phyloP scores from a whole-genome alignment of 2,329 filamentous ascomycete species.

The Raffaelea arxii region DNA sequence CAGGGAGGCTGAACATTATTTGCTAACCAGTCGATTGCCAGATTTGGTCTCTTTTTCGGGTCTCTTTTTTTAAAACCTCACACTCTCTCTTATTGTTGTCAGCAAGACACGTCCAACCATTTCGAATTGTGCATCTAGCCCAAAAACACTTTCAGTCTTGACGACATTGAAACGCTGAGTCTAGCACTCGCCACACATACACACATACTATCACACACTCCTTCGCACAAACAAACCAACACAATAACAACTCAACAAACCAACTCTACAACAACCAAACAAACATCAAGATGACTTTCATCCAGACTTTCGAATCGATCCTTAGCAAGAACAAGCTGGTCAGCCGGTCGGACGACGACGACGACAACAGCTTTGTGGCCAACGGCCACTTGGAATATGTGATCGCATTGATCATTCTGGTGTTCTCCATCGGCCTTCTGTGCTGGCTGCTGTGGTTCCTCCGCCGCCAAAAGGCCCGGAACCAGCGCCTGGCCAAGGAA shows the following conservation, averaged over 20 bases:
- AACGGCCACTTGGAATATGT: conserved; percentile 66
- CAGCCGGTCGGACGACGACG: conserved; percentile 32
- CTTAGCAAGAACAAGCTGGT: conserved; percentile 34
- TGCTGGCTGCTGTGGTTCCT: conserved; percentile 64
- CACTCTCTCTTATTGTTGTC: too few species aligned
- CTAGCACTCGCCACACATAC: neutral
- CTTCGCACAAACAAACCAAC: neutral
- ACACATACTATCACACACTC: neutral
- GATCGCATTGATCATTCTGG: conserved; percentile 67
- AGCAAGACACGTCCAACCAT: neutral
- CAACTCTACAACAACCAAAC: neutral
- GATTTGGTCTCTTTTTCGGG: too few species aligned
- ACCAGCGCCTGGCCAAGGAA: too few species aligned
- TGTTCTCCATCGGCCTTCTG: conserved; percentile 61
- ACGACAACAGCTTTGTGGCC: conserved; percentile 20
- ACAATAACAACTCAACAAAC: neutral
- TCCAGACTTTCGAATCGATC: conserved; percentile 28
- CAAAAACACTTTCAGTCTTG: neutral
- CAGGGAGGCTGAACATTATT: too few species aligned
- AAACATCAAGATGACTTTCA: conserved; percentile 15
- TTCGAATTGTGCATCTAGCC: neutral
- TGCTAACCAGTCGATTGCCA: too few species aligned
- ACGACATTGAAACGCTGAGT: neutral
- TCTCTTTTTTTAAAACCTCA: too few species aligned
- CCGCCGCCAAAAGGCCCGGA: conserved; percentile 44